Percentiles rank a stretch among this genome's conserved stretches.
phyloP scores from a whole-genome alignment of 2,329 filamentous ascomycete genomes.

The Waltergamsia citrina region DNA sequence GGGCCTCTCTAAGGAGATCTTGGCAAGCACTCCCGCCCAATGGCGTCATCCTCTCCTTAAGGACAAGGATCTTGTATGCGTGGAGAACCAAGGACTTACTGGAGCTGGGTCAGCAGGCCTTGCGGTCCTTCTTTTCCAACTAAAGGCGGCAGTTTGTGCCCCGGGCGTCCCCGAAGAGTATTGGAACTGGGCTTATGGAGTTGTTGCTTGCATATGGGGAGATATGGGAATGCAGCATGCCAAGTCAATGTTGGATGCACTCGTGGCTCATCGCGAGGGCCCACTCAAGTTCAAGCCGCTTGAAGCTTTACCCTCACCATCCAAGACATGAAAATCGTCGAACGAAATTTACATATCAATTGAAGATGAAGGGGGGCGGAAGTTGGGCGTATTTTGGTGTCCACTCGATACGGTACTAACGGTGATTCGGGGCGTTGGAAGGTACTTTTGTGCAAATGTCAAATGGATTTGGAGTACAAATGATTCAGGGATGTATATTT shows the following conservation, averaged over 20 bases:
- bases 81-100: slow-evolving; percentile 25
- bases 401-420: too few species aligned
- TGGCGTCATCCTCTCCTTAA: slow-evolving; percentile 39
- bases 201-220: slow-evolving; percentile 38
- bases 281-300: too few species aligned
- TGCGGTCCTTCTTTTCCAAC: slow-evolving; percentile 37
- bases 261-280: slow-evolving; percentile 18
- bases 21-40: slow-evolving; percentile 37
- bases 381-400: too few species aligned
- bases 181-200: slow-evolving; percentile 33
- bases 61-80: slow-evolving; percentile 21
- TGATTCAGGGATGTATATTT: too few species aligned
- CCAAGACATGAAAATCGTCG: too few species aligned
- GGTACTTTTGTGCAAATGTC: too few species aligned
- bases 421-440: too few species aligned
- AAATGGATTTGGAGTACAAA: too few species aligned
- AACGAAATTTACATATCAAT: too few species aligned
- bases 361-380: too few species aligned
- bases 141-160: slow-evolving; percentile 36
- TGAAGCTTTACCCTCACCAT: too few species aligned
- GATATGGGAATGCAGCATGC: slow-evolving; percentile 43
- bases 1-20: slow-evolving; percentile 29
- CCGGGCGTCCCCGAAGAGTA: slow-evolving; percentile 30
- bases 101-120: slow-evolving; percentile 38
- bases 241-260: slow-evolving; percentile 29